Percentiles rank a stretch among this genome's conserved stretches.
Conservation (phyloP, 83 land plant species). For the Thuja plicata region DNA sequence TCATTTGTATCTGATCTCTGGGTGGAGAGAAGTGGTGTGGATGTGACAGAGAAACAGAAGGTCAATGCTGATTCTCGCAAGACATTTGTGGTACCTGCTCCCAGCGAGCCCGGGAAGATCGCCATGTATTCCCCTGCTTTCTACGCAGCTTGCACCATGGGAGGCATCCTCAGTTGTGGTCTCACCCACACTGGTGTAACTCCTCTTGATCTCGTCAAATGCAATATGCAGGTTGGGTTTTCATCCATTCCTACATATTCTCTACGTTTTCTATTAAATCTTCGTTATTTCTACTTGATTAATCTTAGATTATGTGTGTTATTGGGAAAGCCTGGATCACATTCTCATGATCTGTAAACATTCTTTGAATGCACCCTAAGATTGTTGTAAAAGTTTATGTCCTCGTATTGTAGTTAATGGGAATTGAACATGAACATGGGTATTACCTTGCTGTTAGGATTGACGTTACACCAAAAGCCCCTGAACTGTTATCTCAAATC, state of each 20-base stretch:
- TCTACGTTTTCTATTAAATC: neutral
- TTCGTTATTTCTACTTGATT: neutral
- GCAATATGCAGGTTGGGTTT: slow-evolving; percentile 60
- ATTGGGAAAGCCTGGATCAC: too few species aligned
- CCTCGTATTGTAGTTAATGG: too few species aligned
- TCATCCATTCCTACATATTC: neutral
- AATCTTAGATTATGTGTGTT: too few species aligned
- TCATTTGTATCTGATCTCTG: neutral
- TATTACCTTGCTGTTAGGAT: too few species aligned
- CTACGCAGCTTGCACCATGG: slow-evolving; percentile 61
- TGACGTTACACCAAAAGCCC: neutral
- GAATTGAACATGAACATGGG: too few species aligned
- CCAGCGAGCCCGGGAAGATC: slow-evolving; percentile 51
- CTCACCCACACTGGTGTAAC: slow-evolving; percentile 63
- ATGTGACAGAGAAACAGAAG: too few species aligned
- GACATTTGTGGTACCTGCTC: slow-evolving; percentile 34
- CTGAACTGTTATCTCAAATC: neutral
- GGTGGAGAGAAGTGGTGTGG: neutral
- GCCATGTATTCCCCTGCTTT: slow-evolving; percentile 52
- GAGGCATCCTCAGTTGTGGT: slow-evolving; percentile 63
- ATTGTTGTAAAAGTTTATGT: too few species aligned
- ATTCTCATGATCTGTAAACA: too few species aligned
- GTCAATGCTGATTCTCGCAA: slow-evolving; percentile 3
- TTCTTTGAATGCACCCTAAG: too few species aligned
- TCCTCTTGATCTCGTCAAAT: slow-evolving; percentile 61